Evolutionary conservation across 768 basidiomycete species (phyloP).

Genomic region (Calocybe gangraenosa): DNA sequence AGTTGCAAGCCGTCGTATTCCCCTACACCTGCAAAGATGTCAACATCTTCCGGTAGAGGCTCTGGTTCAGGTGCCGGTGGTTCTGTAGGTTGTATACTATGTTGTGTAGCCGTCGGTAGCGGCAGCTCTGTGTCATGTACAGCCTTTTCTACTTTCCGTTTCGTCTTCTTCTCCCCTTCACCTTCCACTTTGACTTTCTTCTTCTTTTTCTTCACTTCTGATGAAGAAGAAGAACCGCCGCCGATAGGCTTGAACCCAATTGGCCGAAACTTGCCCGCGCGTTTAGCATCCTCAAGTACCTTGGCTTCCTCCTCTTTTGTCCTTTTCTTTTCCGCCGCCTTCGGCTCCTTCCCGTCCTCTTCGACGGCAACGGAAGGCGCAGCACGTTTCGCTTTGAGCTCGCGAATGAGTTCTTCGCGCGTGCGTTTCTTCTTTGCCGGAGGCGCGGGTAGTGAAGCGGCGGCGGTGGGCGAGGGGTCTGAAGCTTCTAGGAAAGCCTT

Average conservation of each 20-base stretch:
- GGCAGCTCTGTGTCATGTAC: constrained; percentile 16
- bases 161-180: constrained; percentile 54
- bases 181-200: constrained; percentile 34
- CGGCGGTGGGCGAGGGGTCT: constrained; percentile 17
- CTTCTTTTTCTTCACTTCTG: constrained; percentile 50
- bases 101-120: constrained; percentile 6
- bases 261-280: constrained; percentile 49
- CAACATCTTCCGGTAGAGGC: constrained; percentile 56
- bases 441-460: constrained; percentile 4
- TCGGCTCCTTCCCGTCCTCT: constrained; percentile 15
- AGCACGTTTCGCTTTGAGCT: constrained; percentile 64
- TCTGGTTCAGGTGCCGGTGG: constrained; percentile 28
- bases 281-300: constrained; percentile 40
- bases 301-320: constrained; percentile 27
- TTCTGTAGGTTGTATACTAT: constrained; percentile 2
- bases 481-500: constrained; percentile 54
- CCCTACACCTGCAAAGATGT: constrained; percentile 85
- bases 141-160: constrained; percentile 36
- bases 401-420: constrained; percentile 70
- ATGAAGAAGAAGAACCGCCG: constrained; percentile 20
- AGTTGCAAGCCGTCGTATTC: constrained; percentile 73
- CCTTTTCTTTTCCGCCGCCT: constrained; percentile 19
- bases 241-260: constrained; percentile 69
- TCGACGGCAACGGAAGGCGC: constrained; percentile 10
- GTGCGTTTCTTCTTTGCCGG: constrained; percentile 58